phyloP scores from a whole-genome alignment of 768 basidiomycete species.

The Glaciozyma antarctica region DNA sequence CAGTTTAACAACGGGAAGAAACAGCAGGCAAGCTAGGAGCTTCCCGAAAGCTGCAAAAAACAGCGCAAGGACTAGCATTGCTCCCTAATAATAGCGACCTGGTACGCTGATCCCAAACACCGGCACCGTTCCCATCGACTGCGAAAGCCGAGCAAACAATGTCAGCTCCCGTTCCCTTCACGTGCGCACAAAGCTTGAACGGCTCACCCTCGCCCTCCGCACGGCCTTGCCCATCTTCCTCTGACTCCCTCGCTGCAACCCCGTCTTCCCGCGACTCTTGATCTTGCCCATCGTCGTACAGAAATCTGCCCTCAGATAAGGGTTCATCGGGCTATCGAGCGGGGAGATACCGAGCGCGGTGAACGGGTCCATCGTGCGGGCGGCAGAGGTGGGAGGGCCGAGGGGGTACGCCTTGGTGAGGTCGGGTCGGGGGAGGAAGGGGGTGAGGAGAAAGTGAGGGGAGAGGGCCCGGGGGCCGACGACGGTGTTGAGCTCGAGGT shows the following conservation, averaged over 20 bases:
- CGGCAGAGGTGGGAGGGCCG: constrained; percentile 22
- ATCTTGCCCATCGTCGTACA: constrained; percentile 31
- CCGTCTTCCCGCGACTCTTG: constrained; percentile 25
- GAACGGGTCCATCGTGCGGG: constrained; percentile 27
- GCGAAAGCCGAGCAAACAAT: background rate
- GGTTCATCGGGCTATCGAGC: constrained; percentile 19
- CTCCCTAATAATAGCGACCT: background rate
- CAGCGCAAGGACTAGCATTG: too few species aligned
- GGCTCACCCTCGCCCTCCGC: constrained; percentile 27
- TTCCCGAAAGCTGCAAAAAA: too few species aligned
- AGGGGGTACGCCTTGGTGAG: constrained; percentile 22
- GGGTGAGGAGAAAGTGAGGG: constrained; percentile 19
- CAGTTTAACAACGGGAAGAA: too few species aligned
- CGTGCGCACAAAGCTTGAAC: background rate
- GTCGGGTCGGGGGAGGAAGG: constrained; percentile 19
- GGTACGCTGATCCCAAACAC: constrained; percentile 25
- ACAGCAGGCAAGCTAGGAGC: too few species aligned
- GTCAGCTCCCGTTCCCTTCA: background rate
- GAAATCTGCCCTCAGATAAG: constrained; percentile 16
- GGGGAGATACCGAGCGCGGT: constrained; percentile 22
- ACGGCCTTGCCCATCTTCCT: constrained; percentile 28
- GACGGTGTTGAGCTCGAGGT: constrained; percentile 15
- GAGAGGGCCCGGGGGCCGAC: constrained; percentile 26
- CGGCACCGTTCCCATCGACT: constrained; percentile 28
- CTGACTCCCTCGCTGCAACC: constrained; percentile 26